Evolutionary conservation across 2,329 filamentous ascomycete species (phyloP), one percentile per base, ranked within the genome.

Genomic region (Hymenoscyphus occultus): DNA sequence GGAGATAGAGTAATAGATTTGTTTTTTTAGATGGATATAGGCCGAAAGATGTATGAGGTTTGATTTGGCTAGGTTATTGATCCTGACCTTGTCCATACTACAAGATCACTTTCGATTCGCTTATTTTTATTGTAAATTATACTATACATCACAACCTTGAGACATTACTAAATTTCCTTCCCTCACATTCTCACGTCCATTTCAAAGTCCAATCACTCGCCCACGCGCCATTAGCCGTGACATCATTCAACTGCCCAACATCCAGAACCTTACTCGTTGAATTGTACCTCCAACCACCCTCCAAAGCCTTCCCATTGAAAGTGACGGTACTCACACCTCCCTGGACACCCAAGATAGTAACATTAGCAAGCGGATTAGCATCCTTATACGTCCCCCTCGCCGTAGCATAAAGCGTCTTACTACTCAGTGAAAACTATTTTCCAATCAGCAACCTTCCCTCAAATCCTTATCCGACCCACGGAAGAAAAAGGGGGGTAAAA

Each of bases 311-410:
- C 0, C 81, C 83, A 71, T 88, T 85, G 7, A 90, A 75, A 28
- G 75, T 77, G 1, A 90, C 83, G n/a, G 71, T 76, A 0, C 70
- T 74, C 40, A 80, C 70, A 70, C 74, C 69, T n/a, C 70, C 69
- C 3, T 75, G 66, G 0, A 89, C 79, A 28, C 89, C 89, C 67
- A 90, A 68, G 56, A 92, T 74, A 0, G 86, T 90, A 45, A 90
- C 80, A 66, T 87, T 88, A 0, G 81, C 84, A 14, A 91, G 78
- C 0, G 81, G 75, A 70, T 87, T 89, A 0, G 72, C 76, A 67
- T 90, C 87, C 10, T 77, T 74, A 74, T 81, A 91, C 2, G 72
- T 75, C 0, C 88, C 88, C 0, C 76, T 69, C 0, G 82, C 79
- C 4, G 74, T 76, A 0, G 81, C 84, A 45, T 78, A 79, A 4